A percentile compares a stretch with the other conserved stretches of the same genome.
phyloP scores from a whole-genome alignment of 202 grass and related monocot species.

The Schoenoplectus tabernaemontani region DNA sequence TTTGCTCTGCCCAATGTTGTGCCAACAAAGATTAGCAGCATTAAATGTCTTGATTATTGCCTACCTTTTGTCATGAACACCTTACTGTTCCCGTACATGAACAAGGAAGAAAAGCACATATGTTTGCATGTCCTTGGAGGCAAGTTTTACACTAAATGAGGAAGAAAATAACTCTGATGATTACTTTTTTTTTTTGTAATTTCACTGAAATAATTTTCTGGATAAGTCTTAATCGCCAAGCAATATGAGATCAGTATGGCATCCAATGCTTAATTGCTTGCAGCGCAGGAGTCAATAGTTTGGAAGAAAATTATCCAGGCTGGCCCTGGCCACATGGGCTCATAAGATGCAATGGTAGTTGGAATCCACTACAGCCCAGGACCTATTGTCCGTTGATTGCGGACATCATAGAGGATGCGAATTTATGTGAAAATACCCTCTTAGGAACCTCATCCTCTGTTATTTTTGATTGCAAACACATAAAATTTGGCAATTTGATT shows the following conservation, averaged over 20 bases:
- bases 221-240: neutral
- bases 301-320: slow-evolving; percentile 12
- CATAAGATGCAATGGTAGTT: slow-evolving; percentile 2
- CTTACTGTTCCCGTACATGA: neutral
- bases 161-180: too few species aligned
- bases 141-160: neutral
- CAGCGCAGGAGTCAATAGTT: neutral
- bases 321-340: slow-evolving; percentile 27
- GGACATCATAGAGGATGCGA: slow-evolving; percentile 1
- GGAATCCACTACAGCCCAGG: slow-evolving; percentile 1
- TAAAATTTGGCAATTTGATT: neutral
- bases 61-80: neutral
- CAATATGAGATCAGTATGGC: neutral
- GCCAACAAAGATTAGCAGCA: neutral
- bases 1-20: neutral
- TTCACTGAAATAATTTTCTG: neutral
- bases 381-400: slow-evolving; percentile 24
- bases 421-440: neutral
- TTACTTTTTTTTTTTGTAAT: neutral
- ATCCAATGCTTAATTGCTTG: neutral
- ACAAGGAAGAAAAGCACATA: neutral
- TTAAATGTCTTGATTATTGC: neutral
- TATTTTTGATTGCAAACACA: neutral
- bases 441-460: neutral
- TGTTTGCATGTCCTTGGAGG: neutral